A percentile compares a stretch with the other conserved stretches of the same genome.
These are phyloP conservation scores for Kewa caespitosa DNA, from an alignment of 179 eudicot genomes.

Conservation along the genomic window DNA sequence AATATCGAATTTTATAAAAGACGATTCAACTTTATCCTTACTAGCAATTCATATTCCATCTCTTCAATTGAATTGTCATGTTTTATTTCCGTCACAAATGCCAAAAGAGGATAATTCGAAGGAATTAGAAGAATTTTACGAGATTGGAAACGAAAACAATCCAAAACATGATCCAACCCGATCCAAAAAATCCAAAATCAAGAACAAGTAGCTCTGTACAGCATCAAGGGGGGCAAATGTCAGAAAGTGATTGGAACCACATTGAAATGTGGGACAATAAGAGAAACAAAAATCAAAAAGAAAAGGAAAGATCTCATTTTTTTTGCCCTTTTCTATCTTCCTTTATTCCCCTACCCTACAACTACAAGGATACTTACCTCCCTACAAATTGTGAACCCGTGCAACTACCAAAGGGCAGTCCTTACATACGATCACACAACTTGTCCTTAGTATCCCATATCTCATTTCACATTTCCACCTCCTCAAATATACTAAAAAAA, in stretches of 20 bases:
- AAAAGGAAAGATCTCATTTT: not conserved
- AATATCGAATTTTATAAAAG: too few relatives aligned
- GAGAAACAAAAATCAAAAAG: too few relatives aligned
- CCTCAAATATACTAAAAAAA: not conserved
- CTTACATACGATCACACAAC: constrained; percentile 4
- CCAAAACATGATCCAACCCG: not conserved
- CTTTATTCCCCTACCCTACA: not conserved
- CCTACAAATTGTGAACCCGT: constrained; percentile 26
- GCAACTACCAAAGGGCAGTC: constrained; percentile 25
- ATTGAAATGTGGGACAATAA: constrained; percentile 12
- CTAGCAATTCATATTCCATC: too few relatives aligned
- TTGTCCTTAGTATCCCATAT: not conserved
- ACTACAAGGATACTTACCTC: not conserved
- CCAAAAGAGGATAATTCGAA: too few relatives aligned
- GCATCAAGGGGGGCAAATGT: constrained; percentile 25
- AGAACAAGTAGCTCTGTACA: constrained; percentile 17
- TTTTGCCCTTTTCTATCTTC: not conserved
- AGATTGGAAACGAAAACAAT: too few relatives aligned
- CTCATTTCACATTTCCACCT: not conserved
- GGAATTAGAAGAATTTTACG: too few relatives aligned
- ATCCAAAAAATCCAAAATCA: constrained; percentile 1
- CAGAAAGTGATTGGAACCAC: constrained; percentile 19
- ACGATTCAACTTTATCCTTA: too few relatives aligned
- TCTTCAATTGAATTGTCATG: too few relatives aligned
- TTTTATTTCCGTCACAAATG: too few relatives aligned